A percentile compares a stretch with the other conserved stretches of the same genome.
Conservation (phyloP, 1,139 yeast genomes). For the Candida freyschussii region DNA sequence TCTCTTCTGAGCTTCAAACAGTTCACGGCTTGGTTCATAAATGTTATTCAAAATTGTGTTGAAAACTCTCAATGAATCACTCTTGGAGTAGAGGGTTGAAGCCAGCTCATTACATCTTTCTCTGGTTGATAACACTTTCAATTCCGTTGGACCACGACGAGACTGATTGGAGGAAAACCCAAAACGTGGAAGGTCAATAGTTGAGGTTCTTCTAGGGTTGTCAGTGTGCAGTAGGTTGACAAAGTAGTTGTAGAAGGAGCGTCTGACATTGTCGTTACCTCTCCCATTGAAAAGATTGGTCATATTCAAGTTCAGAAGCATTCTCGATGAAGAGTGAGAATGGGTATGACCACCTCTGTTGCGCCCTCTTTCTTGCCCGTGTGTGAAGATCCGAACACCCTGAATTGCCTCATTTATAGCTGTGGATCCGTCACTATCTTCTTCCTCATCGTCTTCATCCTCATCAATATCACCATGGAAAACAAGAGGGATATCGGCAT, state of each 20-base stretch:
- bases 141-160: constrained; percentile 7
- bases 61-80: constrained; percentile 40
- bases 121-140: constrained; percentile 16
- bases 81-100: constrained; percentile 43
- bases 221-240: constrained; percentile 9
- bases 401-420: constrained; percentile 2
- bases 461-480: constrained; percentile 20
- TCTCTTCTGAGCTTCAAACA: constrained; percentile 27
- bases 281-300: constrained; percentile 4
- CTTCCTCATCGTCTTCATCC: constrained; percentile 25
- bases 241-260: constrained; percentile 10
- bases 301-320: too few relatives aligned
- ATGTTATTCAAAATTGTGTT: constrained; percentile 50
- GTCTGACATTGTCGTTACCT: background rate
- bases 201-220: background rate
- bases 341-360: constrained; percentile 4
- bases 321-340: too few relatives aligned
- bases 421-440: constrained; percentile 5
- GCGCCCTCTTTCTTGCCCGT: constrained; percentile 10
- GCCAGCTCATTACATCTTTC: constrained; percentile 70
- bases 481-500: constrained; percentile 20
- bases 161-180: too few relatives aligned
- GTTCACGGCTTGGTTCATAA: constrained; percentile 41
- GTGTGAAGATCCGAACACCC: constrained; percentile 3
- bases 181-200: too few relatives aligned